These are phyloP conservation scores for Leishmania tropica DNA, from an alignment of 208 protist genomes.

Conservation along the genomic window DNA sequence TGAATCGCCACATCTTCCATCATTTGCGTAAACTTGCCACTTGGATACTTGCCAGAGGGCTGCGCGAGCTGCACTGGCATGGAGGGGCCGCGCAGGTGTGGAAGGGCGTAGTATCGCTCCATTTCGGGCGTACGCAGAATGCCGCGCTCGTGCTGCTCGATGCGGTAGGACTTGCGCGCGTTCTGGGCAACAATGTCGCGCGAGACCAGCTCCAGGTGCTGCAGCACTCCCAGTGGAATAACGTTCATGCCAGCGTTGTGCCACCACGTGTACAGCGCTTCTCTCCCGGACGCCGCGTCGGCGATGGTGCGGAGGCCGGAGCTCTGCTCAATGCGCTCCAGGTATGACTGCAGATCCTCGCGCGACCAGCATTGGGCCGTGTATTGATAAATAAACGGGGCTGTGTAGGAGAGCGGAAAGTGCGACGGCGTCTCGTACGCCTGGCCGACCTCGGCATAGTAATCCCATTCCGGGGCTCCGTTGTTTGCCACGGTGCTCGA, in stretches of 20 bases:
- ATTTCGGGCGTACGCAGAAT: slow-evolving; percentile 68
- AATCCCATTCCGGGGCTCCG: slow-evolving; percentile 74
- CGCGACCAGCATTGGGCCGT: slow-evolving; percentile 58
- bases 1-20: slow-evolving; percentile 43
- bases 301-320: slow-evolving; percentile 57
- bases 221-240: slow-evolving; percentile 57
- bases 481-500: slow-evolving; percentile 38
- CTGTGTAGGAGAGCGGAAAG: slow-evolving; percentile 69
- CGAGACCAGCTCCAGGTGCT: slow-evolving; percentile 64
- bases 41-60: slow-evolving; percentile 54
- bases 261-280: slow-evolving; percentile 30
- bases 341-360: slow-evolving; percentile 42
- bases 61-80: slow-evolving; percentile 60
- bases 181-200: slow-evolving; percentile 66
- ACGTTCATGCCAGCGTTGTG: slow-evolving; percentile 19
- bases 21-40: slow-evolving; percentile 67
- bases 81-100: slow-evolving; percentile 59
- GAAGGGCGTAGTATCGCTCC: slow-evolving; percentile 79
- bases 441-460: slow-evolving; percentile 74
- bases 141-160: slow-evolving; percentile 41
- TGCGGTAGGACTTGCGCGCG: slow-evolving; percentile 41
- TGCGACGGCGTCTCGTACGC: slow-evolving; percentile 68
- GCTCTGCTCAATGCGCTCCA: slow-evolving; percentile 51
- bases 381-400: slow-evolving; percentile 80
- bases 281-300: slow-evolving; percentile 29